Conservation (phyloP, 495 filamentous ascomycete species). For the Rostrohypoxylon terebratum region DNA sequence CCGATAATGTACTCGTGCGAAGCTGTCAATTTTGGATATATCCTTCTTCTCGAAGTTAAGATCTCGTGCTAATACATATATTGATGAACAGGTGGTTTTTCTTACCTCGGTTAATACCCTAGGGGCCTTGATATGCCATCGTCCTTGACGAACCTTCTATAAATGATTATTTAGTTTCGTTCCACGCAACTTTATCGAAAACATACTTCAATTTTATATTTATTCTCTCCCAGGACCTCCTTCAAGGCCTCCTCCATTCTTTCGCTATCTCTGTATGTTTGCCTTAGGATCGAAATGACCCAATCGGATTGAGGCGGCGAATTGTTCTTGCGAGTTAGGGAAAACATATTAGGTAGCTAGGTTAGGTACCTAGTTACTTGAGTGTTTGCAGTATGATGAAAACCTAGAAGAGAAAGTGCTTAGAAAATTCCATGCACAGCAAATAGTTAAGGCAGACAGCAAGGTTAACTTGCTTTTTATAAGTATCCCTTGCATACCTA, state of each 20-base stretch:
- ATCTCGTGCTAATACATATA: not conserved
- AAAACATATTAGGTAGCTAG: not conserved
- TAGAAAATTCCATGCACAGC: too few species aligned
- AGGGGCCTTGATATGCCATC: constrained; percentile 29
- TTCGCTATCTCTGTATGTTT: constrained; percentile 19
- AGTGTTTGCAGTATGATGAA: too few species aligned
- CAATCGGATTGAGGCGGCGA: not conserved
- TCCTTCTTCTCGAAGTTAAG: constrained; percentile 16
- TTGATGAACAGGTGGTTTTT: constrained; percentile 6
- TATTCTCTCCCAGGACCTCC: constrained; percentile 4
- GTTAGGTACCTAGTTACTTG: not conserved
- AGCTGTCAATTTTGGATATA: constrained; percentile 2
- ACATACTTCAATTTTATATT: constrained; percentile 19
- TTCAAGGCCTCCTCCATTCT: constrained; percentile 10
- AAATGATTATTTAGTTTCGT: not conserved
- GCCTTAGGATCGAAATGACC: constrained; percentile 18
- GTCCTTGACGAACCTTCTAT: constrained; percentile 16
- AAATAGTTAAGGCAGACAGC: not conserved
- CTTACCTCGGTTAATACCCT: constrained; percentile 44
- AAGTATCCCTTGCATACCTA: not conserved
- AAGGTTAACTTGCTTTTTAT: not conserved
- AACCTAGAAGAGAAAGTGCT: too few species aligned
- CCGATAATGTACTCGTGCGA: constrained; percentile 17
- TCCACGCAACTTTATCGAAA: not conserved
- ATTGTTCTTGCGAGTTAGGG: not conserved